Evolutionary conservation across 1,139 yeast species (phyloP).

Genomic region (Saccharomycopsis phalli): DNA sequence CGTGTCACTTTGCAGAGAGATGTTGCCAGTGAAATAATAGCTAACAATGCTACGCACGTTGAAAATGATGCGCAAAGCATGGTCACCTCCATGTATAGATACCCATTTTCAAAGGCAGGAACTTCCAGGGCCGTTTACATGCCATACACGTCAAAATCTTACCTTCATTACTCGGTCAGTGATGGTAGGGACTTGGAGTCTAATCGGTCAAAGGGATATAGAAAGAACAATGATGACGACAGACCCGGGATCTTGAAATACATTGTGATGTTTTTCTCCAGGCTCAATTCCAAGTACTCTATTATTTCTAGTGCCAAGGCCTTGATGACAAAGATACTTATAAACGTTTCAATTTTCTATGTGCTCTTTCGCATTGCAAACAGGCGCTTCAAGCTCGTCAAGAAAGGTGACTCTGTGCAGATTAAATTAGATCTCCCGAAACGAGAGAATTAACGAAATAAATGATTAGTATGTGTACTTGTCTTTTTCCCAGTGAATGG

Average conservation of each 20-base stretch:
- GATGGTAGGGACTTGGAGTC: not conserved
- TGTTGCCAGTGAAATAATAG: too few relatives aligned
- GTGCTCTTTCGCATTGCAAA: not conserved
- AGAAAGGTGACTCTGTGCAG: not conserved
- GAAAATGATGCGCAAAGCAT: conserved; percentile 9
- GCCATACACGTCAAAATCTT: conserved; percentile 6
- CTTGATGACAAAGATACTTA: not conserved
- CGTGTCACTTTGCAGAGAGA: not conserved
- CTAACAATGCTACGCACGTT: not conserved
- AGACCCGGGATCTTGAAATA: not conserved
- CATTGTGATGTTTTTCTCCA: not conserved
- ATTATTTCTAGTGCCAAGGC: not conserved
- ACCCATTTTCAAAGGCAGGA: conserved; percentile 9
- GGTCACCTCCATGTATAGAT: conserved; percentile 10
- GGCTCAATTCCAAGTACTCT: not conserved
- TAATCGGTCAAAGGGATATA: not conserved
- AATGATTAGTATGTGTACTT: too few relatives aligned
- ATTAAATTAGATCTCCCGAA: not conserved
- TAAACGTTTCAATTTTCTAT: not conserved
- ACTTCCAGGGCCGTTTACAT: conserved; percentile 2
- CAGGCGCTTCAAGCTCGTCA: not conserved
- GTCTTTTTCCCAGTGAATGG: too few relatives aligned
- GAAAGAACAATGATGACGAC: not conserved
- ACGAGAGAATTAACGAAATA: too few relatives aligned
- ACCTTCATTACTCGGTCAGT: not conserved